Conservation (phyloP, 2,329 filamentous ascomycete species). For the Fonsecaea pugnacius region DNA sequence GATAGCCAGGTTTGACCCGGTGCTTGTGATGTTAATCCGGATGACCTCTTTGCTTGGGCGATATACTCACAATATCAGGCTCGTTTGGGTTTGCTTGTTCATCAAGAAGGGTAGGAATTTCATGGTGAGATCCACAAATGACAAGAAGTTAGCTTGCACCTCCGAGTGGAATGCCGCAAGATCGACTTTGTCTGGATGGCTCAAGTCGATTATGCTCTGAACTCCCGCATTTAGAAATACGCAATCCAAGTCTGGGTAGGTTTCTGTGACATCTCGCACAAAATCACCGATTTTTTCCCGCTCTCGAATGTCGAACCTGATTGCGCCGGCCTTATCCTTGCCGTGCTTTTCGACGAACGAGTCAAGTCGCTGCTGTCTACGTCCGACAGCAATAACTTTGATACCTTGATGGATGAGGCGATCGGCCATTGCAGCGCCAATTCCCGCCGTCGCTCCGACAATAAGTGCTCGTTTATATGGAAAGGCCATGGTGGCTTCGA, state of each 20-base stretch:
- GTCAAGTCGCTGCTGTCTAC: conserved; percentile 58
- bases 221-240: conserved; percentile 63
- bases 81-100: conserved; percentile 37
- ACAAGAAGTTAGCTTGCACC: conserved; percentile 55
- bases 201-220: conserved; percentile 56
- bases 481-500: conserved; percentile 52
- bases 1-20: conserved; percentile 52
- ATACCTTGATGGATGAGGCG: conserved; percentile 54
- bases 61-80: conserved; percentile 42
- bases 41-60: not conserved
- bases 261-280: conserved; percentile 43
- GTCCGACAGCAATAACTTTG: conserved; percentile 61
- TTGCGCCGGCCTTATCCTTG: conserved; percentile 46
- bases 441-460: conserved; percentile 60
- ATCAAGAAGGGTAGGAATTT: conserved; percentile 54
- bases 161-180: conserved; percentile 49
- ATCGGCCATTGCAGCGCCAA: conserved; percentile 56
- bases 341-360: conserved; percentile 54
- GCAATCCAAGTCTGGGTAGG: conserved; percentile 59
- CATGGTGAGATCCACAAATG: conserved; percentile 52
- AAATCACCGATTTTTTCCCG: conserved; percentile 50
- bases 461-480: conserved; percentile 61
- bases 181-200: conserved; percentile 50
- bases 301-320: conserved; percentile 56
- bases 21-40: conserved; percentile 38